Evolutionary conservation across 2,329 filamentous ascomycete genomes (phyloP), one percentile per base, ranked within the genome.

Genomic region (Dactylella cylindrospora): DNA sequence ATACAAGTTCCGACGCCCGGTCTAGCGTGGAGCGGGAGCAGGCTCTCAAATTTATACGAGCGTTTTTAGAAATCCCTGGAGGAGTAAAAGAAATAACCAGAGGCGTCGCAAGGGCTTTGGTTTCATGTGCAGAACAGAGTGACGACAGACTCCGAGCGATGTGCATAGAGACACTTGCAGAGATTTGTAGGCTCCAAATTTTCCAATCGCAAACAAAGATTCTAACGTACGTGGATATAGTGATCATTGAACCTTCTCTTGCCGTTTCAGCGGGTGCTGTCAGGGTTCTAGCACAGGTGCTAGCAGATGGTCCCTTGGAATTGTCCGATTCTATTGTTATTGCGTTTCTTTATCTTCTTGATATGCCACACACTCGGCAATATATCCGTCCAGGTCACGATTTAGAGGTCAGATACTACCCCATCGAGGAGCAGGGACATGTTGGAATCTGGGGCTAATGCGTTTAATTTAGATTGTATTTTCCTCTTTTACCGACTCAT

Each of bases 1-100:
- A 65, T 49, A 59, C 53, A 9, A 59, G 47, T 17, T 53, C 53
- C 5, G 51, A 65, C 39, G 51, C 87, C 70, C 97, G 96, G 73
- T 88, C 91, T n/a, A 90, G 91, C 68, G 88, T 98, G 13, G 93
- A 98, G 75, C 82, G 94, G 49, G 93, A 98, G 73, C 93, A 98
- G 74, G 93, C 93, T 9, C 77, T 98, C 69, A 98, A 98, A 72
- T 96, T 98, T 71, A 85, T 97, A 20, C 83, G 93, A 59, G 88
- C 90, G 7, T 98, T 98, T 70, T 77, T 98, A 2, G 93, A 98
- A 71, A 89, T 97, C 66, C 96, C 96, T 71, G 88, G 90, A 65
- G 93, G 93, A 8, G 84, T 94, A 6, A 80, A 82, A 65, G 91
- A 98, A 71, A 80, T 98, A 28, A 94, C 93, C 1, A 81, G 87